phyloP scores from a whole-genome alignment of 805 yeast genomes.

The Yamadazyma sp. region DNA sequence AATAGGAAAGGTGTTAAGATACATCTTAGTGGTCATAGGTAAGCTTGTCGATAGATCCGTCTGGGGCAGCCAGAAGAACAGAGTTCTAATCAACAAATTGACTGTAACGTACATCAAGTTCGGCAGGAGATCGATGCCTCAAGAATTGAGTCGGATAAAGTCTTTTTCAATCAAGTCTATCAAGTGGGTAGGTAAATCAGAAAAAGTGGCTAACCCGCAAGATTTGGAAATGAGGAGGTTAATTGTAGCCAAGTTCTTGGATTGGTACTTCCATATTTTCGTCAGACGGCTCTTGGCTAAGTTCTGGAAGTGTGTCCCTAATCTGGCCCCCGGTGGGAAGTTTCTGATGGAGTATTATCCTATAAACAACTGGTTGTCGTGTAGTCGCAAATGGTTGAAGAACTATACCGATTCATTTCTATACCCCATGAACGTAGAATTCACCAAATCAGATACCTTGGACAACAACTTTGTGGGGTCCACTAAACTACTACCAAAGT shows the following conservation, averaged over 20 bases:
- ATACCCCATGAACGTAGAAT: conserved; percentile 6
- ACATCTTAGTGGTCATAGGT: conserved; percentile 43
- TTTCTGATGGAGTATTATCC: conserved; percentile 43
- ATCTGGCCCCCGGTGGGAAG: conserved; percentile 6
- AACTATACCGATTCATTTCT: conserved; percentile 44
- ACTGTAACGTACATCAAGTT: conserved; percentile 27
- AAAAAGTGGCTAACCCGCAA: conserved; percentile 31
- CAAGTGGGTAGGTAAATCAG: conserved; percentile 51
- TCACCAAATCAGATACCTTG: conserved; percentile 2
- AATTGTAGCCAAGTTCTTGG: conserved; percentile 43
- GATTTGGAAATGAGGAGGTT: conserved; percentile 40
- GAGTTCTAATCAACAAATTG: conserved; percentile 33
- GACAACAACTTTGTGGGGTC: conserved; percentile 16
- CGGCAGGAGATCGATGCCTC: conserved; percentile 3
- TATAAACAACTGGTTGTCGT: conserved; percentile 55
- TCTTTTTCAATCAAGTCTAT: not conserved
- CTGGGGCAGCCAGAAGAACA: conserved; percentile 56
- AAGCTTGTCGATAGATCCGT: conserved; percentile 50
- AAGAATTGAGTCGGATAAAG: not conserved
- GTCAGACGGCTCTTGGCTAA: conserved; percentile 21
- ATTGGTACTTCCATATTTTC: conserved; percentile 57
- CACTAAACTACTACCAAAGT: conserved; percentile 50
- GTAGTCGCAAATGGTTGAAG: conserved; percentile 42
- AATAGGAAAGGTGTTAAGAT: conserved; percentile 35
- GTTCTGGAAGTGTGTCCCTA: conserved; percentile 12